Base-by-base conservation (phyloP, 164 flowering plant species). In the Macadamia tetraphylla region DNA sequence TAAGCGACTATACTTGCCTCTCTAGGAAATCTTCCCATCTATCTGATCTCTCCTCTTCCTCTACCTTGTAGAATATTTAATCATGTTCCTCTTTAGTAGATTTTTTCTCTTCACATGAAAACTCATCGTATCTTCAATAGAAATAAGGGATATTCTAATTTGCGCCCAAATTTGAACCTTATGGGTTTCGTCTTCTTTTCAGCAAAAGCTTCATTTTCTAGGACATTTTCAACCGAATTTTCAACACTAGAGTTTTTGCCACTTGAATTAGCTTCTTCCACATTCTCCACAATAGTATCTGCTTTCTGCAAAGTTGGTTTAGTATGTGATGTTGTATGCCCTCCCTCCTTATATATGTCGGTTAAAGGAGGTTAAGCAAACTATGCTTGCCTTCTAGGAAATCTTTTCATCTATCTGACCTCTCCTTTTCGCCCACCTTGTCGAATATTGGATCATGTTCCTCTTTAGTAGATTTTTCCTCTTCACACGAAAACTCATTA, bases 351-450 rank as follows among this genome's bases (percentile, higher is more conserved):
- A 29, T 81, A 68, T 68, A 69, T 67, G 23, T 71, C 81, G 66
- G 82, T 80, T 31, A 76, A 66, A 60, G 80, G 82, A 58, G 73
- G 64, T 58, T 85, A 75, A 70, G 83, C 77, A 70, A 83, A 76
- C 72, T 84, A 89, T 17, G 80, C 81, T 67, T 81, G 91, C 58
- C 80, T 82, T 86, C 85, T 70, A 95, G 72, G 67, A 95, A 92
- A 69, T 74, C 67, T 8, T 77, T 83, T 98, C 99, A 95, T 76
- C 89, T 84, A 14, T 90, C 92, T 66, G 98, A 89, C 74, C 99
- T 87, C 79, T 95, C 99, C 72, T 88, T 98, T 67, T 95, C 99
- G 81, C 92, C 99, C 77, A 89, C 97, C 99, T 95, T 81, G 64
- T 23, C 23, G 23, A 23, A 23, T 23, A 23, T 23, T 23, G 23